A percentile compares a stretch with the other conserved stretches of the same genome.
These are phyloP conservation scores for Cyberlindnera veronae DNA, from an alignment of 805 yeast genomes.

Conservation along the genomic window DNA sequence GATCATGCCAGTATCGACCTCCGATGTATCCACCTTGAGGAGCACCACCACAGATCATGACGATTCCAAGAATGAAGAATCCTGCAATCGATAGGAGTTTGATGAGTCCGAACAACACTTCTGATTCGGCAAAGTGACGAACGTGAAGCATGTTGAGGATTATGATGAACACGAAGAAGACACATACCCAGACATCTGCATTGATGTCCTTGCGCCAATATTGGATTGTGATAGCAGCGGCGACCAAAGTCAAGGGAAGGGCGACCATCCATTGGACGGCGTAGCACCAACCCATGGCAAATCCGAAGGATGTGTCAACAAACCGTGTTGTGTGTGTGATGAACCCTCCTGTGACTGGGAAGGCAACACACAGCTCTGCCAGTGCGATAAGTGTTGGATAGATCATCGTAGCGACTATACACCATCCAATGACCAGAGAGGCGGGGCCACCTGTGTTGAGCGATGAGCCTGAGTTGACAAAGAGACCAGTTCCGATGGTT, in stretches of 20 bases:
- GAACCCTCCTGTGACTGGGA: slow-evolving; percentile 53
- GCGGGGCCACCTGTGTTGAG: slow-evolving; percentile 62
- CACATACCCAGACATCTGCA: slow-evolving; percentile 57
- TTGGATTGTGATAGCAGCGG: slow-evolving; percentile 52
- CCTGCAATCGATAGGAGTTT: slow-evolving; percentile 47
- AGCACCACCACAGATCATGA: slow-evolving; percentile 51
- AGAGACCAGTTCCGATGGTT: slow-evolving; percentile 68
- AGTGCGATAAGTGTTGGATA: slow-evolving; percentile 55
- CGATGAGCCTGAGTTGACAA: slow-evolving; percentile 61
- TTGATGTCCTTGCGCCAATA: slow-evolving; percentile 49
- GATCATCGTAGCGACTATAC: slow-evolving; percentile 53
- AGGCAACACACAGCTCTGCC: slow-evolving; percentile 51
- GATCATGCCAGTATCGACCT: slow-evolving; percentile 47
- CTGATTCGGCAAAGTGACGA: slow-evolving; percentile 56
- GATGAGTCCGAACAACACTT: slow-evolving; percentile 43
- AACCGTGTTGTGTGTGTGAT: slow-evolving; percentile 47
- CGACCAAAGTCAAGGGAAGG: slow-evolving; percentile 55
- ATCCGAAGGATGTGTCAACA: slow-evolving; percentile 52
- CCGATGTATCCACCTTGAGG: slow-evolving; percentile 48
- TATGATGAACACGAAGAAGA: slow-evolving; percentile 45
- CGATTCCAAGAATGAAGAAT: slow-evolving; percentile 45
- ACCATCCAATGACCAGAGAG: slow-evolving; percentile 53
- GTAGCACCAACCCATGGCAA: slow-evolving; percentile 50
- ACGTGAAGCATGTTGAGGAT: slow-evolving; percentile 50
- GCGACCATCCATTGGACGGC: slow-evolving; percentile 52